Base-by-base conservation (phyloP, 352 stramenopile species). In the Pythium chondricola region DNA sequence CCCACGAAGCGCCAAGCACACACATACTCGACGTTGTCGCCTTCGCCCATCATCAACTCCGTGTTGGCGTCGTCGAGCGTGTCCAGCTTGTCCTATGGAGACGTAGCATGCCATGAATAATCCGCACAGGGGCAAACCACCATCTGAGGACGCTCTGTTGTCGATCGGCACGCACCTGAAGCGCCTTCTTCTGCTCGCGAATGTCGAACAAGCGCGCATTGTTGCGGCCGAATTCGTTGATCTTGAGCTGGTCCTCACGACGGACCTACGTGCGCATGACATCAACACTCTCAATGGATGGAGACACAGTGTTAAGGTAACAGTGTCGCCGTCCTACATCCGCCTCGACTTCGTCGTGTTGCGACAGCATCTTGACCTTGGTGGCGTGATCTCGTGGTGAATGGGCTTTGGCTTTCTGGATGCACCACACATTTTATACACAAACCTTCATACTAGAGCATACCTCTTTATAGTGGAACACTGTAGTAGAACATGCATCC, bases 161-260 rank as follows among this genome's bases (percentile, higher is more conserved):
- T n/a, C n/a, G n/a, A n/a, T n/a, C n/a, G n/a, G n/a, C n/a, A n/a
- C n/a, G n/a, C n/a, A 33, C 85, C 83, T 98, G 95, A 38, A 98
- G 65, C 29, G 74, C 69, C 52, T 93, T 86, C 58, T 88, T 85
- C 62, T 98, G 88, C 22, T 86, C 81, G 60, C 84, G 74, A 36
- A 98, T 79, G 67, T 98, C 92, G 61, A 96, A 69, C 52, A 98
- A 70, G 36, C 84, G 65, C 26, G 91, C 91, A 75, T 99, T 99
- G 63, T 98, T 87, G 51, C 87, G 75, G 50, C 94, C 96, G 69
- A 99, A 99, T 65, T 98, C 92, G 69, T 99, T 99, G 63, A 99
- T 99, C 40, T 85, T 82, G 59, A 97, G 64, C 75, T 99, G 96
- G 74, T 99, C 96, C 70, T 98, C 89, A 52, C 84, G 81, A 43